These are phyloP conservation scores for Aspergillus caelatus DNA, from an alignment of 2,329 filamentous ascomycete genomes.

Conservation along the genomic window DNA sequence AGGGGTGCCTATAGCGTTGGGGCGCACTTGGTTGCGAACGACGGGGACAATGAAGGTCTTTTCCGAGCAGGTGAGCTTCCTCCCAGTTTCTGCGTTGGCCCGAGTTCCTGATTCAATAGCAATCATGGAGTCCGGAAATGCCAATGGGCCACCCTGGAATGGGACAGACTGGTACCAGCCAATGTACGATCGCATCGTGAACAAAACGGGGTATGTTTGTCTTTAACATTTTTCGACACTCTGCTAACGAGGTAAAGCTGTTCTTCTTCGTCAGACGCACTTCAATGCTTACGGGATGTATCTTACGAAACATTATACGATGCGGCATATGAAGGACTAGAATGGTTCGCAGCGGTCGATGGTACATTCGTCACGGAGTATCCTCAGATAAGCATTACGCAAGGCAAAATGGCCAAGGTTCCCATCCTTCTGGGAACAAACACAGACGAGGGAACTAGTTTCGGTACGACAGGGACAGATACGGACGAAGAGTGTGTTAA, in stretches of 20 bases:
- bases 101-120: constrained; percentile 16
- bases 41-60: constrained; percentile 33
- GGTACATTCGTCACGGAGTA: constrained; percentile 59
- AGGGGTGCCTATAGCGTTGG: constrained; percentile 37
- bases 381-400: constrained; percentile 56
- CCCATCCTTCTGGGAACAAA: constrained; percentile 67
- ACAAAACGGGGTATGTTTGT: constrained; percentile 25
- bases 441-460: constrained; percentile 65
- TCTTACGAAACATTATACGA: constrained; percentile 29
- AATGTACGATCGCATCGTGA: constrained; percentile 35
- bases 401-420: constrained; percentile 64
- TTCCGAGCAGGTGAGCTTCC: constrained; percentile 31
- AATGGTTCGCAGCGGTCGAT: constrained; percentile 53
- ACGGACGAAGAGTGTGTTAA: constrained; percentile 55
- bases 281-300: constrained; percentile 32
- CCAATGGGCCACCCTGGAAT: constrained; percentile 35
- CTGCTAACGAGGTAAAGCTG: constrained; percentile 20
- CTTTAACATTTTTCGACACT: neutral
- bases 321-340: constrained; percentile 28
- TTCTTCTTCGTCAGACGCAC: constrained; percentile 27
- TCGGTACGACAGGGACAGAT: constrained; percentile 56
- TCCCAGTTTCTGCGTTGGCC: no score
- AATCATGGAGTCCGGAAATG: constrained; percentile 37
- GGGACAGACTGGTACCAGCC: constrained; percentile 38
- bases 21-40: constrained; percentile 33